These are phyloP conservation scores for Usnea hakonensis DNA, from an alignment of 495 filamentous ascomycete genomes.

Conservation along the genomic window DNA sequence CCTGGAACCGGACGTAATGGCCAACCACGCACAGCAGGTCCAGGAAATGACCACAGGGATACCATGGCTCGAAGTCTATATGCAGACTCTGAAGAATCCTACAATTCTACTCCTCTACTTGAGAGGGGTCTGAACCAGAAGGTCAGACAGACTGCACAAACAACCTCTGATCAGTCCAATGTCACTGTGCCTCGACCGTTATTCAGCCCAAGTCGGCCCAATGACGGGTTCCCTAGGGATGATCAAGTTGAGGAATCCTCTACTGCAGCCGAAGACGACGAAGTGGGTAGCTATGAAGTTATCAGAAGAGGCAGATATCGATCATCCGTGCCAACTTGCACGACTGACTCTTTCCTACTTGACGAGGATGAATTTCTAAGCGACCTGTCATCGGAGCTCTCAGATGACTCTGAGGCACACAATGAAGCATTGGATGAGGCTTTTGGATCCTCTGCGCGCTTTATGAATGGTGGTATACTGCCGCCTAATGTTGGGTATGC, in stretches of 20 bases:
- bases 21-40: not conserved
- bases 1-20: not conserved
- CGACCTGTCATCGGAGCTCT: slow-evolving; percentile 74
- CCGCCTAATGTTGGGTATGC: slow-evolving; percentile 48
- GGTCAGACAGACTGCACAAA: slow-evolving; percentile 37
- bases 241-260: slow-evolving; percentile 5
- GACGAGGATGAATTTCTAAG: slow-evolving; percentile 63
- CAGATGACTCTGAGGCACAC: slow-evolving; percentile 53
- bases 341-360: slow-evolving; percentile 53
- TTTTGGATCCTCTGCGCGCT: slow-evolving; percentile 32
- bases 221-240: not conserved
- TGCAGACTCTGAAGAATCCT: slow-evolving; percentile 58
- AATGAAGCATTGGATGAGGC: slow-evolving; percentile 38
- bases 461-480: slow-evolving; percentile 31
- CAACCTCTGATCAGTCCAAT: slow-evolving; percentile 13
- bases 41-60: not conserved
- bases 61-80: slow-evolving; percentile 22
- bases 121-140: slow-evolving; percentile 62
- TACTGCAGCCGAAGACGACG: not conserved
- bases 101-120: slow-evolving; percentile 68
- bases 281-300: slow-evolving; percentile 5
- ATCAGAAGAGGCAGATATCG: slow-evolving; percentile 50
- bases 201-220: slow-evolving; percentile 16
- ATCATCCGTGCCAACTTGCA: slow-evolving; percentile 30
- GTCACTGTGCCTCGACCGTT: slow-evolving; percentile 20